Percentiles rank a stretch among this genome's conserved stretches.
These are phyloP conservation scores for Pouteria campechiana DNA, from an alignment of 179 eudicot genomes.

Conservation along the genomic window DNA sequence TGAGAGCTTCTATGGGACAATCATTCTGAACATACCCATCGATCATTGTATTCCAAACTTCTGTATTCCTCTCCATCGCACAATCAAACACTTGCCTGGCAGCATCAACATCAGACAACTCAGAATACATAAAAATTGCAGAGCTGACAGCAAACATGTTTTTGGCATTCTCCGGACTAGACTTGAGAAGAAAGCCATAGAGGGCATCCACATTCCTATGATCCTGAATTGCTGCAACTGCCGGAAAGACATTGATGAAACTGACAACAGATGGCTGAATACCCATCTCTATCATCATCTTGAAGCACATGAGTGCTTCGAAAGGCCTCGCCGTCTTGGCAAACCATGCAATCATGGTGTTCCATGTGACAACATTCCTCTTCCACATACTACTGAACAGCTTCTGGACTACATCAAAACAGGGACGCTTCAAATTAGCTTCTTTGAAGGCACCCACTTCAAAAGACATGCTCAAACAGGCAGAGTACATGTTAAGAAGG, in stretches of 20 bases:
- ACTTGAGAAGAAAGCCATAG: slow-evolving; percentile 51
- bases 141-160: slow-evolving; percentile 56
- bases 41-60: slow-evolving; percentile 76
- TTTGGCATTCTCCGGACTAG: slow-evolving; percentile 30
- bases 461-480: slow-evolving; percentile 19
- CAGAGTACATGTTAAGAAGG: slow-evolving; percentile 55
- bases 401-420: slow-evolving; percentile 40
- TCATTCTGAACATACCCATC: slow-evolving; percentile 46
- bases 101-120: slow-evolving; percentile 32
- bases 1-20: slow-evolving; percentile 34
- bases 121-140: slow-evolving; percentile 47
- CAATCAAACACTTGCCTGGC: slow-evolving; percentile 46
- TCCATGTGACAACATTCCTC: slow-evolving; percentile 57
- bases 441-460: slow-evolving; percentile 1
- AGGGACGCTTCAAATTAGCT: neutral
- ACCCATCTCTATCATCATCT: slow-evolving; percentile 45
- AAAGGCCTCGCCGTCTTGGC: slow-evolving; percentile 25
- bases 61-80: slow-evolving; percentile 45
- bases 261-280: slow-evolving; percentile 50
- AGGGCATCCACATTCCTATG: slow-evolving; percentile 26
- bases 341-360: slow-evolving; percentile 54
- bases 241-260: slow-evolving; percentile 61
- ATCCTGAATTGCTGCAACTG: slow-evolving; percentile 26
- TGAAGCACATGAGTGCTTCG: slow-evolving; percentile 34
- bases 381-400: slow-evolving; percentile 48